These are phyloP conservation scores for Pulveroboletus frians DNA, from an alignment of 768 basidiomycete genomes.

Conservation along the genomic window DNA sequence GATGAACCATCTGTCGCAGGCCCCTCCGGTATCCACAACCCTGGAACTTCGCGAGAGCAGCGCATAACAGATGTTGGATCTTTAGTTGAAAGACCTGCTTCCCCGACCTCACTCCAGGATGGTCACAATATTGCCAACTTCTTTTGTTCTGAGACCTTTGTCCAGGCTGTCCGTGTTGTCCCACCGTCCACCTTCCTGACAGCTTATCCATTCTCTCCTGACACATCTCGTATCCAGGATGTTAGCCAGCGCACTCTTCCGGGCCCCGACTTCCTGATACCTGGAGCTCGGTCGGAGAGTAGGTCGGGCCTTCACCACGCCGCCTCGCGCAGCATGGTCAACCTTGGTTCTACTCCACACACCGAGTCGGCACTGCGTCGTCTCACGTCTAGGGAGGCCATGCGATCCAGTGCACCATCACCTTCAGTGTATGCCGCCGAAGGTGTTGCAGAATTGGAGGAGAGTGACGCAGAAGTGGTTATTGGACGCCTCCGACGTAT, in stretches of 20 bases:
- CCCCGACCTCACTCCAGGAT: slow-evolving; percentile 1
- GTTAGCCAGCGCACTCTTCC: neutral
- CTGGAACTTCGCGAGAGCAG: slow-evolving; percentile 10
- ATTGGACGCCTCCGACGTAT: slow-evolving; percentile 48
- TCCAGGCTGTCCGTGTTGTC: slow-evolving; percentile 1
- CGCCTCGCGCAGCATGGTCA: slow-evolving; percentile 60
- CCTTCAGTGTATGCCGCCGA: slow-evolving; percentile 12
- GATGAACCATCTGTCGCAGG: slow-evolving; percentile 25
- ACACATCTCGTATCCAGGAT: slow-evolving; percentile 7
- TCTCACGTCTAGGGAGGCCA: slow-evolving; percentile 16
- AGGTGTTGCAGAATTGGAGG: slow-evolving; percentile 12
- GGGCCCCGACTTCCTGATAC: slow-evolving; percentile 2
- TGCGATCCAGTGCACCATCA: slow-evolving; percentile 8
- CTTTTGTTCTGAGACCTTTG: slow-evolving; percentile 5
- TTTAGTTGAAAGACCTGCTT: neutral
- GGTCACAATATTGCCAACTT: slow-evolving; percentile 1
- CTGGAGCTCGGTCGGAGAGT: slow-evolving; percentile 8
- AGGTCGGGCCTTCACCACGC: slow-evolving; percentile 51
- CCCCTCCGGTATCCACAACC: slow-evolving; percentile 7
- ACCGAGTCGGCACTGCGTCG: slow-evolving; percentile 21
- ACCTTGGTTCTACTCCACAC: slow-evolving; percentile 38
- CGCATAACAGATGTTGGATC: slow-evolving; percentile 2
- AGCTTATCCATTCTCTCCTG: slow-evolving; percentile 17
- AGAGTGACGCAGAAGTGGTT: slow-evolving; percentile 24
- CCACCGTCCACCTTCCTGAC: slow-evolving; percentile 9